Conservation (phyloP, 2,329 filamentous ascomycete genomes). For the Calonectria crousiana region DNA sequence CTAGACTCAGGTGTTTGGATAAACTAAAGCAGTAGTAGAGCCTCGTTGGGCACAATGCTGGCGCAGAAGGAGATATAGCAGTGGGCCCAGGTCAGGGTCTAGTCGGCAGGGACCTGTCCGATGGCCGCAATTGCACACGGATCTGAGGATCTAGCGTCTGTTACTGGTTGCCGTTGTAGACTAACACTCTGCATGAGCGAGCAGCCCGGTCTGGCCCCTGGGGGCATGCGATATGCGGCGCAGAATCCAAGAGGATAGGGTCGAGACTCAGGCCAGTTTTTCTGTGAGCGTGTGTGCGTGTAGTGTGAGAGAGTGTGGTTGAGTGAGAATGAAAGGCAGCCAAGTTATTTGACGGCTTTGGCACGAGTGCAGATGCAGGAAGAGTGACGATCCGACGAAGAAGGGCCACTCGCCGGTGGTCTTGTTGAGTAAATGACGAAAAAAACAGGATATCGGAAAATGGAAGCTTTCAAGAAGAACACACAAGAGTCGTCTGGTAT, state of each 20-base stretch:
- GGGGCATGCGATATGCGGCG: not conserved
- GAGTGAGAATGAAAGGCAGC: not conserved
- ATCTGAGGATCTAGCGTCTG: conserved; percentile 6
- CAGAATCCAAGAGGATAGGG: not conserved
- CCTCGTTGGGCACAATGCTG: conserved; percentile 1
- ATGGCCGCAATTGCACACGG: conserved; percentile 2
- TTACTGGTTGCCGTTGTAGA: not conserved
- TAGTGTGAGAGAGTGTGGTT: not conserved
- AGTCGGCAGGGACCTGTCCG: conserved; percentile 1
- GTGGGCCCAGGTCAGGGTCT: conserved; percentile 13
- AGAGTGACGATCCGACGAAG: not conserved
- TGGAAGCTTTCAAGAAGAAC: not conserved
- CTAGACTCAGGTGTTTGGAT: not conserved
- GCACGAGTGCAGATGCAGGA: not conserved
- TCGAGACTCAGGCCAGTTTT: not conserved
- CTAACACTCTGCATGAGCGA: not conserved
- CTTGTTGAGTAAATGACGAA: not conserved
- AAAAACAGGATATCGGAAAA: not conserved
- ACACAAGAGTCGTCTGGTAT: not conserved
- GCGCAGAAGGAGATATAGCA: conserved; percentile 3
- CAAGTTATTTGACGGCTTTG: not conserved
- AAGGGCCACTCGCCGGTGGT: not conserved
- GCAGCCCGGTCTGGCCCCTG: not conserved
- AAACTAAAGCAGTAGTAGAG: not conserved
- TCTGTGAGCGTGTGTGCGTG: not conserved